Conservation (phyloP, 106 monocot species). For the Acorus gramineus region DNA sequence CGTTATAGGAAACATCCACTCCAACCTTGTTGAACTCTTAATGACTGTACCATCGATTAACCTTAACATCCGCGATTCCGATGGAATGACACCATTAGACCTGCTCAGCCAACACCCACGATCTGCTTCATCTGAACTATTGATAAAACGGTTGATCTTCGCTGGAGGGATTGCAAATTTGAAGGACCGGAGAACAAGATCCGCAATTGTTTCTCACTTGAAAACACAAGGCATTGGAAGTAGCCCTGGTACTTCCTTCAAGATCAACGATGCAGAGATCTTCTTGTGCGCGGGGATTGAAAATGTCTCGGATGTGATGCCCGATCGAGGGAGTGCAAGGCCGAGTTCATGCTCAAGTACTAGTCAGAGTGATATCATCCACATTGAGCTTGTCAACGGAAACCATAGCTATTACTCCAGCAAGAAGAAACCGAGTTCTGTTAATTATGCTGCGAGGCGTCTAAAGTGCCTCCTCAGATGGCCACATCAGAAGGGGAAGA, state of each 20-base stretch:
- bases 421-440: constrained; percentile 35
- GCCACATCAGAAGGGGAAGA: constrained; percentile 44
- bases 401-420: constrained; percentile 8
- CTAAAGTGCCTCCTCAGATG: constrained; percentile 46
- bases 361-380: constrained; percentile 18
- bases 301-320: constrained; percentile 1
- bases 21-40: constrained; percentile 58
- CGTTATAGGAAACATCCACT: constrained; percentile 46
- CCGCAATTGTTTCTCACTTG: constrained; percentile 29
- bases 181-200: constrained; percentile 18
- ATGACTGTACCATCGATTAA: constrained; percentile 47
- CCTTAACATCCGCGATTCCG: constrained; percentile 48
- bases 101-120: constrained; percentile 37
- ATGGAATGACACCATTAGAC: constrained; percentile 78
- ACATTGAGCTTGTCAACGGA: constrained; percentile 4
- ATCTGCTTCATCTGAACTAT: constrained; percentile 48
- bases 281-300: constrained; percentile 57
- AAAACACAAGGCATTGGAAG: constrained; percentile 37
- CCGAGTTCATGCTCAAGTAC: constrained; percentile 49
- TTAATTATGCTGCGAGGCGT: constrained; percentile 40
- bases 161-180: constrained; percentile 56
- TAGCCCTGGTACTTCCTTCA: constrained; percentile 79
- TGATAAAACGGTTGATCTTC: constrained; percentile 61
- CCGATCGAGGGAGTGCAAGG: constrained; percentile 29
- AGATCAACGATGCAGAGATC: constrained; percentile 75